Evolutionary conservation across 2,329 filamentous ascomycete genomes (phyloP).

Genomic region (Xylaria sp.): DNA sequence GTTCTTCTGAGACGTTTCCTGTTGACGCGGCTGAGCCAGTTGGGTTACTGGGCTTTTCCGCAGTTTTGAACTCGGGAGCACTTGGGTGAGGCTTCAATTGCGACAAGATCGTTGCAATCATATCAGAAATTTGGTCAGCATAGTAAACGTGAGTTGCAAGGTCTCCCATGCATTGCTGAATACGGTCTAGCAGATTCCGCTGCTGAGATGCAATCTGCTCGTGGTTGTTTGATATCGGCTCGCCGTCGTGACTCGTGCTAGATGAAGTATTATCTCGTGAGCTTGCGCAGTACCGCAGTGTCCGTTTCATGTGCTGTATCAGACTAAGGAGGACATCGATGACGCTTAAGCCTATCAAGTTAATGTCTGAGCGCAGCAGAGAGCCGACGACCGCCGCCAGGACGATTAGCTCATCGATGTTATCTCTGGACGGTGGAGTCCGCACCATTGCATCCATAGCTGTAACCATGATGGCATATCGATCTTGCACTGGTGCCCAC

Average conservation of each 20-base stretch:
- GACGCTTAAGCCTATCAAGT: conserved; percentile 93
- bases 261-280: conserved; percentile 40
- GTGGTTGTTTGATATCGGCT: conserved; percentile 49
- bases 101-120: conserved; percentile 83
- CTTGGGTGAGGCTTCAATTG: conserved; percentile 76
- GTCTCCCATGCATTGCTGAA: conserved; percentile 88
- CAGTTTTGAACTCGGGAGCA: conserved; percentile 55
- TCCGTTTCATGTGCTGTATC: conserved; percentile 81
- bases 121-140: conserved; percentile 93
- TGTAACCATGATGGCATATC: conserved; percentile 88
- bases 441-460: conserved; percentile 80
- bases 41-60: conserved; percentile 59
- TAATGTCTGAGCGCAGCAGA: conserved; percentile 86
- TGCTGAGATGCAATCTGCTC: conserved; percentile 63
- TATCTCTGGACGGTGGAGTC: conserved; percentile 75
- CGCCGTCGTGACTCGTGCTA: conserved; percentile 44
- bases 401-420: conserved; percentile 77
- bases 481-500: conserved; percentile 94
- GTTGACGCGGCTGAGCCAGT: conserved; percentile 51
- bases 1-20: conserved; percentile 57
- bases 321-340: conserved; percentile 93
- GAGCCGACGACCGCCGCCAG: conserved; percentile 83
- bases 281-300: conserved; percentile 73
- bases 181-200: conserved; percentile 72
- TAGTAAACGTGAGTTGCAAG: conserved; percentile 97